Percentiles rank a stretch among this genome's conserved stretches.
Conservation (phyloP, 106 monocot species). For the Acanthochlamys bracteata region DNA sequence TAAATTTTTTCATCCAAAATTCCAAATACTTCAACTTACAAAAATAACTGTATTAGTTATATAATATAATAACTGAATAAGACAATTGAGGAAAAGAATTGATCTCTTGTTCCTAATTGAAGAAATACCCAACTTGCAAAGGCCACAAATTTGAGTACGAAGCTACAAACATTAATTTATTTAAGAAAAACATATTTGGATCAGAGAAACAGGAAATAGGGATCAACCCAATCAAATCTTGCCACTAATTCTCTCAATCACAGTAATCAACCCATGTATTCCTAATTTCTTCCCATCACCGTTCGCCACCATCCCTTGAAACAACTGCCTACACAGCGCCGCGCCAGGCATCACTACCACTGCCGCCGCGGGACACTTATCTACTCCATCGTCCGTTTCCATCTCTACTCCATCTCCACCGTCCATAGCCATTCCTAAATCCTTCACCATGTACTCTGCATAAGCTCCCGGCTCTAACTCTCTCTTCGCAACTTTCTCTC, state of each 20-base stretch:
- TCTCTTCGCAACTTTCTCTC: slow-evolving; percentile 27
- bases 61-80: too few species aligned
- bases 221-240: background rate
- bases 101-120: too few species aligned
- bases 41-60: too few species aligned
- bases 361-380: too few species aligned
- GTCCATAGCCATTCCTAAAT: slow-evolving; percentile 37
- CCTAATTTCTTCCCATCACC: slow-evolving; percentile 34
- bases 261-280: slow-evolving; percentile 36
- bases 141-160: too few species aligned
- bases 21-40: too few species aligned
- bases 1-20: too few species aligned
- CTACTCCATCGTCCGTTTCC: background rate
- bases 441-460: slow-evolving; percentile 48
- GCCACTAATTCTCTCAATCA: slow-evolving; percentile 23
- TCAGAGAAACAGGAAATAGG: too few species aligned
- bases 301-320: slow-evolving; percentile 36
- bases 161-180: too few species aligned
- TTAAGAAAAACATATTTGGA: too few species aligned
- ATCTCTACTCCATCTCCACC: slow-evolving; percentile 1
- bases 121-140: too few species aligned
- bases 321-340: slow-evolving; percentile 33
- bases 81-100: too few species aligned
- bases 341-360: slow-evolving; percentile 30
- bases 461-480: slow-evolving; percentile 31